Conservation (phyloP, 306 rosid genomes). For the Begonia peltatifolia region DNA sequence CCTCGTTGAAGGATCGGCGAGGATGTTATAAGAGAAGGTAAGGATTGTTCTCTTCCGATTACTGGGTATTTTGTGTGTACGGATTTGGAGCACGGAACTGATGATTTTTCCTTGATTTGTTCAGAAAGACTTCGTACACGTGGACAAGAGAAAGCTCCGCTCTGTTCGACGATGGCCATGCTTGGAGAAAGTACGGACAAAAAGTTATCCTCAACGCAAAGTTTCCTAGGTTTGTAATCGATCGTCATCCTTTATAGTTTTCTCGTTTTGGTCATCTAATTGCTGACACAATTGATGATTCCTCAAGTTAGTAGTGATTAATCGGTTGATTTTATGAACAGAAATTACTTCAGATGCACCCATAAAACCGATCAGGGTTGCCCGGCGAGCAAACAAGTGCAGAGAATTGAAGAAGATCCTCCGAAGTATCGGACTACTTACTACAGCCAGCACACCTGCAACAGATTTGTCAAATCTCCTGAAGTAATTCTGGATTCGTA, state of each 20-base stretch:
- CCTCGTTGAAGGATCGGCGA: slow-evolving; percentile 6
- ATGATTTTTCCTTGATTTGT: background rate
- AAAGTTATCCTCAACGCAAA: slow-evolving; percentile 7
- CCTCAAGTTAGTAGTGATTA: background rate
- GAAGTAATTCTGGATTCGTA: slow-evolving; percentile 24
- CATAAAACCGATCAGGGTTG: slow-evolving; percentile 59
- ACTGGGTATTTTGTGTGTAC: background rate
- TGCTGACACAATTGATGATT: background rate
- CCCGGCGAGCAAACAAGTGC: slow-evolving; percentile 63
- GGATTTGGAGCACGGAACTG: background rate
- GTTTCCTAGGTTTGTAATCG: slow-evolving; percentile 1
- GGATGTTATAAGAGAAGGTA: slow-evolving; percentile 17
- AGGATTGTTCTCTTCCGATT: background rate
- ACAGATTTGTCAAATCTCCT: slow-evolving; percentile 17
- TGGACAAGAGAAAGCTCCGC: slow-evolving; percentile 3
- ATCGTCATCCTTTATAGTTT: background rate
- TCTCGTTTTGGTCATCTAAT: background rate
- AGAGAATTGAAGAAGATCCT: slow-evolving; percentile 41
- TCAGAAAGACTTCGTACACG: slow-evolving; percentile 5
- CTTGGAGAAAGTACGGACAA: slow-evolving; percentile 16
- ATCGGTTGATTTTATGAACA: slow-evolving; percentile 6
- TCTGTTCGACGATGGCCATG: slow-evolving; percentile 11
- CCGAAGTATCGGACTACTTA: slow-evolving; percentile 35
- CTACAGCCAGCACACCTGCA: slow-evolving; percentile 40
- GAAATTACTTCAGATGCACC: slow-evolving; percentile 68